phyloP scores from a whole-genome alignment of 129 eudicot genomes.

The Dittrichia graveolens region DNA sequence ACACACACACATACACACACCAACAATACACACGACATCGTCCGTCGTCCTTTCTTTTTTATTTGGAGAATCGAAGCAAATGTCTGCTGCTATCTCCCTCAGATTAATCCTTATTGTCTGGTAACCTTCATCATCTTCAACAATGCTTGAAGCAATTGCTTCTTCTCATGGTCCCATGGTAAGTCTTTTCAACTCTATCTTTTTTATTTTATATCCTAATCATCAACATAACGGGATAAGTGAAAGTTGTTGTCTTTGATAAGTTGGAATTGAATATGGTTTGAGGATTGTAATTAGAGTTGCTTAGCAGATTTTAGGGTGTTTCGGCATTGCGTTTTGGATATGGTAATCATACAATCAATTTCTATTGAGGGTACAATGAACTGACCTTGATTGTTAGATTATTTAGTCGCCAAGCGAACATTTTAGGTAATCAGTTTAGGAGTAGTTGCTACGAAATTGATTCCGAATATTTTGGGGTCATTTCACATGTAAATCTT shows the following conservation, averaged over 20 bases:
- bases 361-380: too few relatives aligned
- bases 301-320: not conserved
- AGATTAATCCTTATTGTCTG: not conserved
- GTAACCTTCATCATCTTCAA: conserved; percentile 23
- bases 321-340: not conserved
- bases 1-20: conserved; percentile 2
- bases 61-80: not conserved
- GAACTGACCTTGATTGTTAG: too few relatives aligned
- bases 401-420: too few relatives aligned
- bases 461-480: too few relatives aligned
- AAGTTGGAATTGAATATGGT: not conserved
- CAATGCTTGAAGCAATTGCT: conserved; percentile 59
- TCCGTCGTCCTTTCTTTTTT: not conserved
- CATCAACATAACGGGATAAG: not conserved
- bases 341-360: too few relatives aligned
- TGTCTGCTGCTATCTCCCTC: conserved; percentile 20
- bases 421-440: too few relatives aligned
- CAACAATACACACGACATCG: not conserved
- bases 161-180: conserved; percentile 55
- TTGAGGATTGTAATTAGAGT: not conserved
- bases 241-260: not conserved
- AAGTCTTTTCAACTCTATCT: conserved; percentile 9
- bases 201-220: conserved; percentile 13
- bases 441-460: too few relatives aligned
- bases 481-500: too few relatives aligned